A percentile compares a stretch with the other conserved stretches of the same genome.
Conservation (phyloP, 2,329 filamentous ascomycete genomes). For the Pezicula radicicola region DNA sequence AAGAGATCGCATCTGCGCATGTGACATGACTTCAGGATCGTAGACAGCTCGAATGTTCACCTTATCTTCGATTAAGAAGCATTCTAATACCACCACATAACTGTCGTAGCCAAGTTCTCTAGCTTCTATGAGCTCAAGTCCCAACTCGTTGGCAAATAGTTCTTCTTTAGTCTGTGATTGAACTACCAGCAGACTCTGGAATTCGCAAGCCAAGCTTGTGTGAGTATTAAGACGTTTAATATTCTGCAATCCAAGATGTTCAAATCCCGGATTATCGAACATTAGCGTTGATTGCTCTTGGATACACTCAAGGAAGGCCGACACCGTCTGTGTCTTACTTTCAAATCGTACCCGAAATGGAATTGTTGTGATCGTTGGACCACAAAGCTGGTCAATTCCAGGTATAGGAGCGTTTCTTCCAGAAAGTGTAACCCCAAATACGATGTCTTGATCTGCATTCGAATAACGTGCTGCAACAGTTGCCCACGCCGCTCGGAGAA, state of each 20-base stretch:
- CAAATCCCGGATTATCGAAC: conserved; percentile 38
- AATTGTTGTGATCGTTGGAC: conserved; percentile 38
- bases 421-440: background rate
- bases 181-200: conserved; percentile 6
- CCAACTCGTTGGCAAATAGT: too few species aligned
- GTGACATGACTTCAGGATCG: too few species aligned
- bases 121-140: too few species aligned
- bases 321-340: background rate
- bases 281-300: conserved; percentile 34
- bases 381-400: conserved; percentile 36
- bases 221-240: conserved; percentile 2
- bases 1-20: too few species aligned
- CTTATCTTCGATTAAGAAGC: too few species aligned
- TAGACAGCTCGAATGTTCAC: too few species aligned
- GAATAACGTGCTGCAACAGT: background rate
- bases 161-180: background rate
- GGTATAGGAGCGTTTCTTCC: background rate
- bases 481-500: conserved; percentile 1
- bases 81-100: too few species aligned
- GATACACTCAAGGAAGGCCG: background rate
- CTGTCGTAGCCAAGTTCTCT: too few species aligned
- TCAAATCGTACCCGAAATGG: conserved; percentile 28
- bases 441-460: background rate
- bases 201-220: conserved; percentile 1
- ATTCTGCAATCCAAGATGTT: conserved; percentile 34